phyloP scores from a whole-genome alignment of 768 basidiomycete genomes.

The Sporobolomyces phaffii region DNA sequence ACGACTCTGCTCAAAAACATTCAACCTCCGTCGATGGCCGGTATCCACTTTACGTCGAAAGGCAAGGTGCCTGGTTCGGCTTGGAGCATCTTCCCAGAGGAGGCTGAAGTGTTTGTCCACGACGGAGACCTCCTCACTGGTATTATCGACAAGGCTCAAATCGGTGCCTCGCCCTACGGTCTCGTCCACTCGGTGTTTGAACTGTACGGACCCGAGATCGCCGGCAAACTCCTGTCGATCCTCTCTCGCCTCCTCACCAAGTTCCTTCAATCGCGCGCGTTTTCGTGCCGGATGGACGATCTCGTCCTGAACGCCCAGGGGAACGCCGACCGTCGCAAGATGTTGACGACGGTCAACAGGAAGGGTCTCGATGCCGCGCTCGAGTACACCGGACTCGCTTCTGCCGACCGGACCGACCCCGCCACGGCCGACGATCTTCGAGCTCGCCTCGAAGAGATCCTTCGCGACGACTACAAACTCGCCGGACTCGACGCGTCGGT shows the following conservation, averaged over 20 bases:
- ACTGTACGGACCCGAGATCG: constrained; percentile 79
- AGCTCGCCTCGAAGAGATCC: constrained; percentile 74
- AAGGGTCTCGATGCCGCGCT: constrained; percentile 82
- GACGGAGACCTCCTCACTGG: constrained; percentile 90
- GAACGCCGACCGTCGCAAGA: constrained; percentile 60
- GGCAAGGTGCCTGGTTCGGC: constrained; percentile 72
- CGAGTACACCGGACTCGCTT: constrained; percentile 53
- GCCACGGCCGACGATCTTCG: constrained; percentile 48
- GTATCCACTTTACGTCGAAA: constrained; percentile 75
- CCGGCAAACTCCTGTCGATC: constrained; percentile 85
- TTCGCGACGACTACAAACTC: constrained; percentile 95
- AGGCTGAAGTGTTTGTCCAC: constrained; percentile 81
- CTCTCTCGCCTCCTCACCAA: constrained; percentile 93
- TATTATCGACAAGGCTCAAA: constrained; percentile 92
- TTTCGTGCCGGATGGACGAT: constrained; percentile 99
- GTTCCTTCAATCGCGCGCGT: constrained; percentile 91
- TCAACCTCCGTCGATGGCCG: constrained; percentile 68
- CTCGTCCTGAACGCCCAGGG: constrained; percentile 78
- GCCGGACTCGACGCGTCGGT: constrained; percentile 69
- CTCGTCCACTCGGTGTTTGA: constrained; percentile 96
- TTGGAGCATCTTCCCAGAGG: constrained; percentile 63
- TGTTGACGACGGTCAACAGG: constrained; percentile 62
- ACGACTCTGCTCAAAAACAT: constrained; percentile 90
- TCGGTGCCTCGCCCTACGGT: constrained; percentile 91
- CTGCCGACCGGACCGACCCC: constrained; percentile 58